Evolutionary conservation across 257 asterid species (phyloP).

Genomic region (Nicotiana sylvestris): DNA sequence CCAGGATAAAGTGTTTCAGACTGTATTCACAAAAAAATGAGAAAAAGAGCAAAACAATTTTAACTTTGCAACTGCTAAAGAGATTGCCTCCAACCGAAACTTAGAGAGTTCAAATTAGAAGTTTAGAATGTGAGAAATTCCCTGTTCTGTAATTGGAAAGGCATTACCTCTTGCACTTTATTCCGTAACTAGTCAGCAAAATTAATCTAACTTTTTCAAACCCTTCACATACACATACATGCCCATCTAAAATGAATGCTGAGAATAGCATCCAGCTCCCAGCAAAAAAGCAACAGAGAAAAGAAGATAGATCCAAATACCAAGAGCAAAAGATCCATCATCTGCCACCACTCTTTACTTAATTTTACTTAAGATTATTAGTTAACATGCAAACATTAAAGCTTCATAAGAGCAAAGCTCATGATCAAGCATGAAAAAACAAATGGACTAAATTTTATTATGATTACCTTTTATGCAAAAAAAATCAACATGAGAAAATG

Average conservation of each 20-base stretch:
- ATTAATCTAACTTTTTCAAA: background rate
- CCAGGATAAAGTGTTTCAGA: conserved; percentile 3
- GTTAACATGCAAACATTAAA: background rate
- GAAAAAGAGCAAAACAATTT: background rate
- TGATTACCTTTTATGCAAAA: background rate
- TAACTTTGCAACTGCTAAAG: background rate
- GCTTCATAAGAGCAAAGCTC: background rate
- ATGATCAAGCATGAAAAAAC: background rate
- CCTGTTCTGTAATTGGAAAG: background rate
- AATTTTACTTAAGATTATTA: background rate
- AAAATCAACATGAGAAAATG: background rate
- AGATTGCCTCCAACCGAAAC: background rate
- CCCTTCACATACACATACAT: background rate
- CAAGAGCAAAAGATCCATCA: conserved; percentile 1
- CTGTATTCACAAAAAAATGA: background rate
- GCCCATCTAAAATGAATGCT: background rate
- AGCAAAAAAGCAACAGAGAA: background rate
- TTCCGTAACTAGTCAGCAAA: background rate
- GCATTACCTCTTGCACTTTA: background rate
- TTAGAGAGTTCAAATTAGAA: background rate
- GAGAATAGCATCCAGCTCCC: background rate
- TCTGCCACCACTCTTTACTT: background rate
- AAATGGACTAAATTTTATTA: background rate
- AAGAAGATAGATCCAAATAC: background rate
- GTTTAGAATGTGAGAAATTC: background rate